These are phyloP conservation scores for Nevesoporus exiguus DNA, from an alignment of 768 basidiomycete species.

Conservation along the genomic window DNA sequence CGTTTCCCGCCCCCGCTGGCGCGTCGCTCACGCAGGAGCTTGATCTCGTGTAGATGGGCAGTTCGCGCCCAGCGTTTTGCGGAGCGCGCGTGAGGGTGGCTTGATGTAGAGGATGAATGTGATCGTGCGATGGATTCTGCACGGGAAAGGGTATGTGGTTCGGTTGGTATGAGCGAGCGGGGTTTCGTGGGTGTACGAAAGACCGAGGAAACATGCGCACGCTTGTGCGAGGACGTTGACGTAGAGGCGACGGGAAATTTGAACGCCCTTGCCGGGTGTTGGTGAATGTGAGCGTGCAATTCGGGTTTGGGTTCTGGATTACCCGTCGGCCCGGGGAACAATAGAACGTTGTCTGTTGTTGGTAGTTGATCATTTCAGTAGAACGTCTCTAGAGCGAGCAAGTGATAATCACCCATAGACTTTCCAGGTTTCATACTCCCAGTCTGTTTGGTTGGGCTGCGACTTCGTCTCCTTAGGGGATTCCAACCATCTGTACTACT, in stretches of 20 bases:
- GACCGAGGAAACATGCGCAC: neutral
- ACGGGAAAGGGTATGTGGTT: slow-evolving; percentile 26
- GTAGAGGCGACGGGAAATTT: neutral
- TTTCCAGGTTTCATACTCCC: slow-evolving; percentile 14
- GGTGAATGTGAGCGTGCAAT: neutral
- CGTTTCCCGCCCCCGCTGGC: slow-evolving; percentile 11
- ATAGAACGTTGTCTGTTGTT: neutral
- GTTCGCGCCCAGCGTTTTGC: slow-evolving; percentile 60
- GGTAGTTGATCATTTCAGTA: neutral
- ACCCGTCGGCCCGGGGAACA: neutral
- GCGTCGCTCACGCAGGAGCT: slow-evolving; percentile 14
- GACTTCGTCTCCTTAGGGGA: slow-evolving; percentile 26
- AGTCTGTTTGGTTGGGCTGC: slow-evolving; percentile 24
- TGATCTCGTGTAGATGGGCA: slow-evolving; percentile 68
- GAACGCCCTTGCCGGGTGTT: neutral
- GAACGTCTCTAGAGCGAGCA: neutral
- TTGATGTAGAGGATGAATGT: slow-evolving; percentile 21
- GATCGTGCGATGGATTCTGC: slow-evolving; percentile 19
- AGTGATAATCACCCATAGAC: slow-evolving; percentile 6
- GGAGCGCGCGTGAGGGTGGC: slow-evolving; percentile 25
- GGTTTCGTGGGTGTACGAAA: slow-evolving; percentile 25
- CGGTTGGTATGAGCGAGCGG: slow-evolving; percentile 8
- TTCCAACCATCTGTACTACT: slow-evolving; percentile 43
- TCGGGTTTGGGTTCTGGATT: neutral
- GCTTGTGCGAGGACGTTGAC: slow-evolving; percentile 10